Evolutionary conservation across 2,329 filamentous ascomycete genomes (phyloP).

Genomic region (Leptosphaerulina australis): DNA sequence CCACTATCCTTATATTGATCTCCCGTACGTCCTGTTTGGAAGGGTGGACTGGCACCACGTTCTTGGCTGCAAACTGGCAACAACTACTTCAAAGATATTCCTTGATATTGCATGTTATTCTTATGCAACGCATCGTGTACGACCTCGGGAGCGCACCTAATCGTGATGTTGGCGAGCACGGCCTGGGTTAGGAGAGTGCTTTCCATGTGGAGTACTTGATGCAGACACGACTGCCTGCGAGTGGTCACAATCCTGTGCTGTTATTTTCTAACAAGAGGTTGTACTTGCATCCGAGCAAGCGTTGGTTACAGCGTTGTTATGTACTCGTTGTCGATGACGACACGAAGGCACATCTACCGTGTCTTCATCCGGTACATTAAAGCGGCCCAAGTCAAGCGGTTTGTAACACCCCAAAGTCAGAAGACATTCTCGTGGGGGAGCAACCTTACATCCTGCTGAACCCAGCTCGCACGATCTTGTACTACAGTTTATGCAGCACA

Average conservation of each 20-base stretch:
- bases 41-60: neutral
- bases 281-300: neutral
- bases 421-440: constrained; percentile 28
- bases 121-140: neutral
- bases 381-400: constrained; percentile 4
- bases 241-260: neutral
- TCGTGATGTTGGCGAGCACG: neutral
- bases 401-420: constrained; percentile 15
- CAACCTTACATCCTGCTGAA: constrained; percentile 25
- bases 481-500: constrained; percentile 12
- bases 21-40: no score
- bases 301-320: constrained; percentile 17
- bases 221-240: neutral
- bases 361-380: constrained; percentile 13
- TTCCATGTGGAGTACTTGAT: neutral
- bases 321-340: constrained; percentile 18
- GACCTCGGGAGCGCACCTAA: neutral
- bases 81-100: neutral
- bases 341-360: constrained; percentile 20
- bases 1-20: neutral
- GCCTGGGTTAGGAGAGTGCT: neutral
- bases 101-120: neutral
- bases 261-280: neutral
- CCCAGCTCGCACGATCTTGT: constrained; percentile 29
- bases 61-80: neutral